Evolutionary conservation across 495 filamentous ascomycete species (phyloP).

Genomic region (Halenospora varia): DNA sequence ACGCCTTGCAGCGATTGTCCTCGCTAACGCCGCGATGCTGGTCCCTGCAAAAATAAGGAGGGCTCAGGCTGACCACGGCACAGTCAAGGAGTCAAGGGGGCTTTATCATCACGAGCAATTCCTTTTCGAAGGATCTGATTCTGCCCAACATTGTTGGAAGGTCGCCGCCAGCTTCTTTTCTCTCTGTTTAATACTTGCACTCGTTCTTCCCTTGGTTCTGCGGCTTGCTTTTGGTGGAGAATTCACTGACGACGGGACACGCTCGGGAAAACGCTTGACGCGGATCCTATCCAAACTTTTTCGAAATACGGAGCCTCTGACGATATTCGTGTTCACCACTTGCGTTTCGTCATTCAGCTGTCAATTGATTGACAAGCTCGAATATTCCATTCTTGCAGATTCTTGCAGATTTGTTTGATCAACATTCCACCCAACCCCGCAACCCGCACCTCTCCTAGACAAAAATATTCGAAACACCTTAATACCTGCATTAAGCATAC

Average conservation of each 20-base stretch:
- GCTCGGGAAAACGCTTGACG: constrained; percentile 2
- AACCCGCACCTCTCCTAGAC: background rate
- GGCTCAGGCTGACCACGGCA: background rate
- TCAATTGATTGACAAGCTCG: background rate
- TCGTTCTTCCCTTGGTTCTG: no score
- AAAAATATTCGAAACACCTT: background rate
- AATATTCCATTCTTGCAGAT: background rate
- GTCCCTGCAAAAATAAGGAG: background rate
- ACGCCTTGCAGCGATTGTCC: background rate
- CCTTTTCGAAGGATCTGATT: background rate
- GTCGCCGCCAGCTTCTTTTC: background rate
- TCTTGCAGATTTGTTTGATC: background rate
- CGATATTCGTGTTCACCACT: no score
- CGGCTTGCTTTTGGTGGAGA: no score
- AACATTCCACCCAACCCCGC: background rate
- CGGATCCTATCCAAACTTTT: constrained; percentile 1
- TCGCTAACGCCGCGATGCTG: background rate
- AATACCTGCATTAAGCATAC: background rate
- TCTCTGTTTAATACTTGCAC: background rate
- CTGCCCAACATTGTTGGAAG: background rate
- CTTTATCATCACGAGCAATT: background rate
- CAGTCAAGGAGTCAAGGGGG: no score
- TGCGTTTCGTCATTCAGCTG: background rate
- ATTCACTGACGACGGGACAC: background rate
- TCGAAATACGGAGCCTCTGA: background rate